Evolutionary conservation across 352 stramenopile genomes (phyloP).

Genomic region (Phytophthora parvispora): DNA sequence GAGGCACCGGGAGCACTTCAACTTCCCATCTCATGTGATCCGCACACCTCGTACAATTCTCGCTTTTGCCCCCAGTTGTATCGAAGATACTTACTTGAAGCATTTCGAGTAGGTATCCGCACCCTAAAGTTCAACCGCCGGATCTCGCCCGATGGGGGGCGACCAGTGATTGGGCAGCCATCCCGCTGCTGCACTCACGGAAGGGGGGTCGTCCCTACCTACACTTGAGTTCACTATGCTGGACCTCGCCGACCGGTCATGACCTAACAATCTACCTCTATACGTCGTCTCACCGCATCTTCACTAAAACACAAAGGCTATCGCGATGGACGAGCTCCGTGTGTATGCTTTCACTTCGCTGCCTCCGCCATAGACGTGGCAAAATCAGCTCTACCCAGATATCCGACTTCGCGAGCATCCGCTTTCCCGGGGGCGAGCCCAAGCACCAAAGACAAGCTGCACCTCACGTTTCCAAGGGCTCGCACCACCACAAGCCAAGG

Average conservation of each 20-base stretch:
- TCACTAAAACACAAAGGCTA: neutral
- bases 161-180: constrained; percentile 16
- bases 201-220: constrained; percentile 10
- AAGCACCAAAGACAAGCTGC: constrained; percentile 40
- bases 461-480: constrained; percentile 18
- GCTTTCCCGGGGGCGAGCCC: neutral
- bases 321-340: neutral
- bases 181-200: constrained; percentile 5
- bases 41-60: constrained; percentile 3
- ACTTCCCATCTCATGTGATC: constrained; percentile 1
- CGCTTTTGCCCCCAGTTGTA: neutral
- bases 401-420: neutral
- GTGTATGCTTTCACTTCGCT: neutral
- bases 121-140: constrained; percentile 1
- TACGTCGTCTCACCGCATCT: neutral
- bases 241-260: neutral
- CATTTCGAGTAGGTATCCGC: neutral
- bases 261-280: neutral
- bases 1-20: constrained; percentile 12
- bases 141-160: constrained; percentile 14
- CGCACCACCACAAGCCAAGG: constrained; percentile 33
- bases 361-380: neutral
- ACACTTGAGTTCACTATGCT: neutral
- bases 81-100: neutral
- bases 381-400: neutral